Conservation (phyloP, 164 flowering plant species). For the Echeveria elegans region DNA sequence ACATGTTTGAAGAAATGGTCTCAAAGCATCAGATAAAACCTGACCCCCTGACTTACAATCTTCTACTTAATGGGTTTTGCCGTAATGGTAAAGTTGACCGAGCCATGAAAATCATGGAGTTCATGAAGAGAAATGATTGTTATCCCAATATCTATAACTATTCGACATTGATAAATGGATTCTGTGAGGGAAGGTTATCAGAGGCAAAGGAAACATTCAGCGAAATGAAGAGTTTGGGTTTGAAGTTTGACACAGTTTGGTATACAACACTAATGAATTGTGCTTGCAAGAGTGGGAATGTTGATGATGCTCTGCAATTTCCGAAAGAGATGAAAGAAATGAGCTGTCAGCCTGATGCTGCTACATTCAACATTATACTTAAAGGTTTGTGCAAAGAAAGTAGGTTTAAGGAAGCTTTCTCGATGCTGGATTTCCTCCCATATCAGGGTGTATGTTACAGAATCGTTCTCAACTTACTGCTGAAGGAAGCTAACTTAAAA, state of each 20-base stretch:
- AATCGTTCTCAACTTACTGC: constrained; percentile 60
- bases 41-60: constrained; percentile 67
- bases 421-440: constrained; percentile 59
- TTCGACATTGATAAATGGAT: constrained; percentile 71
- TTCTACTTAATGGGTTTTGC: constrained; percentile 74
- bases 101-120: constrained; percentile 60
- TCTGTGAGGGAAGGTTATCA: constrained; percentile 52
- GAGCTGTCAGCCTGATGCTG: constrained; percentile 51
- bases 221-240: constrained; percentile 51
- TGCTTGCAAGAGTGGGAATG: constrained; percentile 41
- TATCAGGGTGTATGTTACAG: constrained; percentile 67
- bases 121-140: constrained; percentile 77
- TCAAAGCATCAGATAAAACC: constrained; percentile 59
- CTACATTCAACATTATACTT: constrained; percentile 58
- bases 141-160: constrained; percentile 60
- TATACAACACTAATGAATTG: constrained; percentile 62
- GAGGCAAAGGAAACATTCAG: constrained; percentile 51
- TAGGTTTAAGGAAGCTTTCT: constrained; percentile 57
- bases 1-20: constrained; percentile 84
- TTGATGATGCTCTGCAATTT: constrained; percentile 55
- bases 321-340: constrained; percentile 60
- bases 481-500: constrained; percentile 33
- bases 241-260: constrained; percentile 53
- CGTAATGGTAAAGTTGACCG: constrained; percentile 57
- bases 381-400: constrained; percentile 60